phyloP scores from a whole-genome alignment of 169 alveolate genomes.

The Cryptosporidium ryanae region DNA sequence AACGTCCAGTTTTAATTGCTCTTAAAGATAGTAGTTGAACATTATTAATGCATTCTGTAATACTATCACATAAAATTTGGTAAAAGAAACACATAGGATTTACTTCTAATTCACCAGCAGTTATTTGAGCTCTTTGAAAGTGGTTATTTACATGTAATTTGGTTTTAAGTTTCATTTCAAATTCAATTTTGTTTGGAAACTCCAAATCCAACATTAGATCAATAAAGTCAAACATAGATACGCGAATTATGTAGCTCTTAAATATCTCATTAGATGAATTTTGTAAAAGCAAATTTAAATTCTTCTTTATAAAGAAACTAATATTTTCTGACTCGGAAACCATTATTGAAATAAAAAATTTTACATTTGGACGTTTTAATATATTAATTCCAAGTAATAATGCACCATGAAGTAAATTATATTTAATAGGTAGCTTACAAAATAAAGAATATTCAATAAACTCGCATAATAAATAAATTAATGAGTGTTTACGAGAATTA shows the following conservation, averaged over 20 bases:
- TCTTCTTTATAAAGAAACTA: neutral
- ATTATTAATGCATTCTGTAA: neutral
- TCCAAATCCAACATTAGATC: slow-evolving; percentile 20
- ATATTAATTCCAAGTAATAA: slow-evolving; percentile 1
- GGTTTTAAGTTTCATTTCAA: neutral
- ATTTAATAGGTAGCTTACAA: neutral
- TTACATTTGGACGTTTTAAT: slow-evolving; percentile 14
- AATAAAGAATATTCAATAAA: slow-evolving; percentile 16
- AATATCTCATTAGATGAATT: neutral
- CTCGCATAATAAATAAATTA: slow-evolving; percentile 3
- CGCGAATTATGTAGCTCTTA: neutral
- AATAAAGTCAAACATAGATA: slow-evolving; percentile 5
- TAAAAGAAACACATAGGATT: neutral
- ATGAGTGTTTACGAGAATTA: neutral
- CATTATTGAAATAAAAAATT: neutral
- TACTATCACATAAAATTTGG: neutral
- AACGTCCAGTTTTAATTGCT: neutral
- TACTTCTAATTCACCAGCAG: neutral
- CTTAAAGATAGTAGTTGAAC: neutral
- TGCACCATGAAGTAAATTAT: slow-evolving; percentile 50
- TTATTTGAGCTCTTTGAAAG: neutral
- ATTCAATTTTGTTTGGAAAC: neutral
- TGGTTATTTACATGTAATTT: neutral
- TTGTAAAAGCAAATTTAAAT: neutral
- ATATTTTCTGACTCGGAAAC: neutral